Evolutionary conservation across 768 basidiomycete genomes (phyloP).

Genomic region (Tephrocybe sp.): DNA sequence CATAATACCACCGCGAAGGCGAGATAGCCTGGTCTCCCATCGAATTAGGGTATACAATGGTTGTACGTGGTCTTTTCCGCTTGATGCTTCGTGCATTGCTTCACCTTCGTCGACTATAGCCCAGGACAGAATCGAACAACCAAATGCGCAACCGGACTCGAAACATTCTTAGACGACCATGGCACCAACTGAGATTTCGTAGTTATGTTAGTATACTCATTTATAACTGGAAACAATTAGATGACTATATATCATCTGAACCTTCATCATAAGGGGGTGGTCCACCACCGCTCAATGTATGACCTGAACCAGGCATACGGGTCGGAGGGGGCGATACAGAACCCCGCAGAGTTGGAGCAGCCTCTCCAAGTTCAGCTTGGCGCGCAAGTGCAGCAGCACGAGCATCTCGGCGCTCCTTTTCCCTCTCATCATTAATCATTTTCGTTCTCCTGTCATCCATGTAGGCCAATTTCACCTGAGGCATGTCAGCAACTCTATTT

Average conservation of each 20-base stretch:
- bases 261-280: slow-evolving; percentile 21
- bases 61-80: slow-evolving; percentile 12
- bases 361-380: slow-evolving; percentile 15
- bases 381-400: slow-evolving; percentile 30
- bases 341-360: neutral
- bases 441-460: slow-evolving; percentile 75
- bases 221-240: neutral
- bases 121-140: slow-evolving; percentile 12
- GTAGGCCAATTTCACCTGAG: slow-evolving; percentile 74
- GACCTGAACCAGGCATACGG: slow-evolving; percentile 39
- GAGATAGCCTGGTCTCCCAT: slow-evolving; percentile 39
- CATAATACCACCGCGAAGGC: slow-evolving; percentile 16
- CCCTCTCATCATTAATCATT: slow-evolving; percentile 54
- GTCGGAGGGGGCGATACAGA: slow-evolving; percentile 17
- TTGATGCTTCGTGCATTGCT: neutral
- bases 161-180: no score
- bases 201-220: neutral
- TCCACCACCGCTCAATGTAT: slow-evolving; percentile 26
- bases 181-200: no score
- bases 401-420: slow-evolving; percentile 49
- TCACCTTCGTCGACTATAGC: slow-evolving; percentile 4
- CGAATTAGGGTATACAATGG: slow-evolving; percentile 31
- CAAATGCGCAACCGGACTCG: no score
- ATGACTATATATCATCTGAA: slow-evolving; percentile 8
- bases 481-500: neutral